Evolutionary conservation across 176 grass and related monocot genomes (phyloP), one percentile per base, ranked within the genome.

Genomic region (Aegilops umbellulata): DNA sequence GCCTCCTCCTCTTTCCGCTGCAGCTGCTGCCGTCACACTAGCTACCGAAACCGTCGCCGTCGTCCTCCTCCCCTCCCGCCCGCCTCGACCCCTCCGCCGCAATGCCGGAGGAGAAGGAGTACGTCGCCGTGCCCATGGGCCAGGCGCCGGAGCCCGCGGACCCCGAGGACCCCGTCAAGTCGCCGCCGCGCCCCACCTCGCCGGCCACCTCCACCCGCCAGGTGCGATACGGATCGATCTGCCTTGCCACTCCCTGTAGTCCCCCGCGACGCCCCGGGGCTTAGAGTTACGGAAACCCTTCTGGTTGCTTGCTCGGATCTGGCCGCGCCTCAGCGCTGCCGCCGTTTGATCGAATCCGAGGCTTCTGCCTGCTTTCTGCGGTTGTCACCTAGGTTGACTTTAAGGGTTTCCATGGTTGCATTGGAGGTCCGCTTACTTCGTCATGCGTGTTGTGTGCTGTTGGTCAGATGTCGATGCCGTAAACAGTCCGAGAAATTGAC

Each of bases 81-180:
- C 27, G 1, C 29, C 38, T 7, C 6, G 69, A 53, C 20, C 20
- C 14, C 75, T 60, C 79, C 19, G 82, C 35, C 66, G 81, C 86
- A 83, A 94, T 94, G 93, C 91, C 90, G 89, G 92, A 95, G 80
- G 95, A 93, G 90, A 93, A 97, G 80, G 95, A 90, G 83, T 95
- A 94, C 78, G 92, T 86, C 47, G 85, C 95, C 22, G 83, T 95
- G 47, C 88, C 93, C 47, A 89, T 98, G 65, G 92, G 93, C 78
- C 91, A 92, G 78, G 90, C 91, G 64, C 89, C 84, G n/a, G 85
- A 90, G 29, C 25, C 85, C 10, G 79, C 62, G 15, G 95, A 97
- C 87, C 89, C 90, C 58, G 95, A 97, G 76, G 93, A 97, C 87
- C 93, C 93, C 15, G 89, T 86, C 91, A 97, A 98, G 79, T 85